These are phyloP conservation scores for Eucalyptus albens DNA, from an alignment of 345 rosid species.

Conservation along the genomic window DNA sequence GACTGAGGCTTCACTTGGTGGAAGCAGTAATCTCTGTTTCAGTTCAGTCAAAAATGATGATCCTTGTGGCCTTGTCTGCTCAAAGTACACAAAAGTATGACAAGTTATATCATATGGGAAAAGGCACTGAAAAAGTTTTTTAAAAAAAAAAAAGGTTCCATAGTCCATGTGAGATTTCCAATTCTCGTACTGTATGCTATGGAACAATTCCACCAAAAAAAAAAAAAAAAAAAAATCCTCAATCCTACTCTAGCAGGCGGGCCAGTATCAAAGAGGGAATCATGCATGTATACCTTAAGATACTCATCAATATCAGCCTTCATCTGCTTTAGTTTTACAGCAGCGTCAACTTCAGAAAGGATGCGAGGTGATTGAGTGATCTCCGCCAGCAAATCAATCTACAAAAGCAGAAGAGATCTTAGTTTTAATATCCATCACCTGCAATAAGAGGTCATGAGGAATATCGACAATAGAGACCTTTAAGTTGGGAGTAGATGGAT, in stretches of 20 bases:
- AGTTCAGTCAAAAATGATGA: conserved; percentile 64
- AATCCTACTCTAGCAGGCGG: not conserved
- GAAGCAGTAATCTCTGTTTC: conserved; percentile 74
- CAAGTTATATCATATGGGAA: not conserved
- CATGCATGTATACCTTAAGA: conserved; percentile 46
- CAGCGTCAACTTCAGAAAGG: conserved; percentile 88
- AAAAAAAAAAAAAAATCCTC: not conserved
- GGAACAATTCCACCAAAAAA: not conserved
- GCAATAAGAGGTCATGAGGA: not conserved
- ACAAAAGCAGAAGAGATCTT: not conserved
- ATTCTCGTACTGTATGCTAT: not conserved
- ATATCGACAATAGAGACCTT: conserved; percentile 20
- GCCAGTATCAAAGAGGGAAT: not conserved
- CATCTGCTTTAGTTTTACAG: conserved; percentile 69
- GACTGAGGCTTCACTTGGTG: conserved; percentile 60
- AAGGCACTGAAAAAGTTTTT: not conserved
- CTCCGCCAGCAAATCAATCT: conserved; percentile 96
- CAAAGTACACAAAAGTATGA: not conserved
- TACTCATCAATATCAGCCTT: conserved; percentile 88
- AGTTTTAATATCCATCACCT: not conserved
- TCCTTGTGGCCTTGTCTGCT: conserved; percentile 43
- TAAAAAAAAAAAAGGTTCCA: not conserved
- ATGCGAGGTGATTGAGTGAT: conserved; percentile 74
- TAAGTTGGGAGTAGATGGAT: conserved; percentile 91
- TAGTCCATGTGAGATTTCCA: not conserved